phyloP scores from a whole-genome alignment of 352 stramenopile species.

The Phytophthora hybrid region DNA sequence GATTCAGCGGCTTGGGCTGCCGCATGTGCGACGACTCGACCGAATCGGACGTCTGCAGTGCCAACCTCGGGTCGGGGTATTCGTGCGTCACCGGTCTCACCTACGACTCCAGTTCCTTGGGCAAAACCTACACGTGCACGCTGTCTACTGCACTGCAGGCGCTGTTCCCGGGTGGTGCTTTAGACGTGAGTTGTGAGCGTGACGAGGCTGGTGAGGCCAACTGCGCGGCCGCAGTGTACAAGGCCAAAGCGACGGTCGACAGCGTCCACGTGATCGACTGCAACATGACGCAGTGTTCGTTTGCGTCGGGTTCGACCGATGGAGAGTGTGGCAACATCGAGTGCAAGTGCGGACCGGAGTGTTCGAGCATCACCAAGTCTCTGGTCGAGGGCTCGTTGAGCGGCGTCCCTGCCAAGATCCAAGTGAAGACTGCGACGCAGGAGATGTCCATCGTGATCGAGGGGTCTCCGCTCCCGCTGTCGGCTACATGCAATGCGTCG shows the following conservation, averaged over 20 bases:
- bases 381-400: conserved; percentile 72
- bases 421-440: conserved; percentile 42
- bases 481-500: conserved; percentile 65
- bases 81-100: conserved; percentile 58
- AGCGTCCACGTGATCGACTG: conserved; percentile 76
- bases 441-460: conserved; percentile 70
- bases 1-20: conserved; percentile 70
- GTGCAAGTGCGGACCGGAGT: conserved; percentile 69
- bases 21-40: conserved; percentile 52
- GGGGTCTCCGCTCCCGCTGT: conserved; percentile 73
- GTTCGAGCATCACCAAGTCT: conserved; percentile 58
- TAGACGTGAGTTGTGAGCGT: conserved; percentile 68
- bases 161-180: conserved; percentile 68
- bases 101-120: conserved; percentile 46
- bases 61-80: conserved; percentile 39
- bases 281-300: conserved; percentile 58
- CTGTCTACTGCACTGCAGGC: conserved; percentile 58
- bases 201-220: conserved; percentile 35
- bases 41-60: conserved; percentile 35
- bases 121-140: conserved; percentile 75
- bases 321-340: conserved; percentile 54
- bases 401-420: conserved; percentile 68
- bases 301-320: conserved; percentile 49
- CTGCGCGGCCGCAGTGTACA: conserved; percentile 76
- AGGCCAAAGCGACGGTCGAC: conserved; percentile 49